Conservation (phyloP, 176 grass and related monocot species). For the Hyparrhenia diplandra region DNA sequence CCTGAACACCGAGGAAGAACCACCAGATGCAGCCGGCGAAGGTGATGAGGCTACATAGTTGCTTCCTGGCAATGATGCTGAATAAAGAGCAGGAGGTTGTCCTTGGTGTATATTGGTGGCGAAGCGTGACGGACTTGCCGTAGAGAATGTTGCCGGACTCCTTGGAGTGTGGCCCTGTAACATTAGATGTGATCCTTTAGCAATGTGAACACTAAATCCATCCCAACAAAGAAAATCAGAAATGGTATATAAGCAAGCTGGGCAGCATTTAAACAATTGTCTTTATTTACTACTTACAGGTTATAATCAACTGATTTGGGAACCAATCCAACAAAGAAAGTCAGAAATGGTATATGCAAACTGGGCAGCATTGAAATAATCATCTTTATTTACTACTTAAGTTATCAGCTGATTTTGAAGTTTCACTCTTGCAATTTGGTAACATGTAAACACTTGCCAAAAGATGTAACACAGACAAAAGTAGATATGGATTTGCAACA, state of each 20-base stretch:
- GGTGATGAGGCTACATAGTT: constrained; percentile 70
- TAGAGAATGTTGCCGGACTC: constrained; percentile 47
- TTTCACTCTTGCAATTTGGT: neutral
- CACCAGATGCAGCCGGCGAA: constrained; percentile 76
- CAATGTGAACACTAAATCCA: neutral
- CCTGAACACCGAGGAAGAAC: constrained; percentile 60
- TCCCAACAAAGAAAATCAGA: neutral
- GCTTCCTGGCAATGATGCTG: constrained; percentile 45
- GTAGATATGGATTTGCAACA: neutral
- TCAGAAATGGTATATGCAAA: neutral
- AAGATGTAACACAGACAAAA: neutral
- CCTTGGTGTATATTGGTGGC: constrained; percentile 45
- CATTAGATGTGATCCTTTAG: constrained; percentile 1
- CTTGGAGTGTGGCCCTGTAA: constrained; percentile 50
- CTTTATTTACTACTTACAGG: neutral
- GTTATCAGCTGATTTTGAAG: neutral
- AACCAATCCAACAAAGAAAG: neutral
- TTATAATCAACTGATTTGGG: neutral
- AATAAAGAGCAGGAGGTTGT: constrained; percentile 37
- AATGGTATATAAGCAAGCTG: neutral
- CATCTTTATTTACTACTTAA: neutral
- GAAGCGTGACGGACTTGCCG: constrained; percentile 62
- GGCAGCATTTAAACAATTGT: neutral
- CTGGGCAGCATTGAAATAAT: neutral
- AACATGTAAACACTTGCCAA: neutral